Percentiles rank a stretch among this genome's conserved stretches.
Evolutionary conservation across 1,139 yeast genomes (phyloP).

Genomic region (Kurtzmaniella quercitrusa): DNA sequence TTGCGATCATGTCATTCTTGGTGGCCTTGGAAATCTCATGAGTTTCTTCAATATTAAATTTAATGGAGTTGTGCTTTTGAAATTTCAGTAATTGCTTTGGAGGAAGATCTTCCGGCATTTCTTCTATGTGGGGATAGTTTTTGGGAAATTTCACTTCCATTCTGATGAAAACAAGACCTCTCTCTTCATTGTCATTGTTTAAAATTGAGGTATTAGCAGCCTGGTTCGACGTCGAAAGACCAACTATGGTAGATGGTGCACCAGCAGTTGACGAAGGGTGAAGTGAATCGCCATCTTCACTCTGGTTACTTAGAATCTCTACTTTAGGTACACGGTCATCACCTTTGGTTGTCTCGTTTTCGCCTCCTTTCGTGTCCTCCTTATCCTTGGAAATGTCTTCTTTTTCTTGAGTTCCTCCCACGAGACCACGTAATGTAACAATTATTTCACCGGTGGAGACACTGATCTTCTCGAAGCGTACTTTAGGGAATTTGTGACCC

Average conservation of each 20-base stretch:
- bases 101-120: slow-evolving; percentile 32
- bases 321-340: slow-evolving; percentile 8
- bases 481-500: slow-evolving; percentile 86
- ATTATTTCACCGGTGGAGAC: slow-evolving; percentile 81
- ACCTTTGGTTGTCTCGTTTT: slow-evolving; percentile 6
- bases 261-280: neutral
- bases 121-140: slow-evolving; percentile 59
- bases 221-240: neutral
- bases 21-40: slow-evolving; percentile 54
- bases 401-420: slow-evolving; percentile 17
- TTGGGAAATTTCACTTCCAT: slow-evolving; percentile 65
- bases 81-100: slow-evolving; percentile 19
- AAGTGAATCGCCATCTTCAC: neutral
- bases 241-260: neutral
- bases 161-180: slow-evolving; percentile 65
- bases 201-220: slow-evolving; percentile 1
- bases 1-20: slow-evolving; percentile 46
- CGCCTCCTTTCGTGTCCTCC: slow-evolving; percentile 7
- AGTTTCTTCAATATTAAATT: slow-evolving; percentile 74
- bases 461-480: slow-evolving; percentile 80
- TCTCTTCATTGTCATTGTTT: slow-evolving; percentile 26
- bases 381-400: slow-evolving; percentile 3
- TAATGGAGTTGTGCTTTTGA: slow-evolving; percentile 23
- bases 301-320: slow-evolving; percentile 1
- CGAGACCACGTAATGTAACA: slow-evolving; percentile 76